Conservation (phyloP, 1,284 basidiomycete species). For the Erythrobasidium hasegawianum region DNA sequence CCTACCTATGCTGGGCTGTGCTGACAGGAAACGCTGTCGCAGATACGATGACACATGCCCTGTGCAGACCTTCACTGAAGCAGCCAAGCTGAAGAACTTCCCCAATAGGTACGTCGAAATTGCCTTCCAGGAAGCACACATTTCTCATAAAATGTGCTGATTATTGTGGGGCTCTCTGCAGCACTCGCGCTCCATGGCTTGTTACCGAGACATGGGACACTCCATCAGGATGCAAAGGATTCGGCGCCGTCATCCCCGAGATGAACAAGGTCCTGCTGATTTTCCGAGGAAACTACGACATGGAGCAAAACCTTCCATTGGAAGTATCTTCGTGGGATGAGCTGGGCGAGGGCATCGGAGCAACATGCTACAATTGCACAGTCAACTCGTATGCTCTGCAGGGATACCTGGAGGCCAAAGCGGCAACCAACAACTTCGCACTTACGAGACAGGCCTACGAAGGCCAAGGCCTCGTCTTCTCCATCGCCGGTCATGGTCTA, state of each 20-base stretch:
- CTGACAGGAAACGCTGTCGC: neutral
- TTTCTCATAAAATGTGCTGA: too few relatives aligned
- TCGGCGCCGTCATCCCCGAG: slow-evolving; percentile 29
- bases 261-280: slow-evolving; percentile 35
- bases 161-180: too few relatives aligned
- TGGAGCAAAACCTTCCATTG: slow-evolving; percentile 25
- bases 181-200: slow-evolving; percentile 15
- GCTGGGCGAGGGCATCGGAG: slow-evolving; percentile 29
- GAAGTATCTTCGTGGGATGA: slow-evolving; percentile 9
- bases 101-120: slow-evolving; percentile 12
- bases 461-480: slow-evolving; percentile 23
- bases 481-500: slow-evolving; percentile 28
- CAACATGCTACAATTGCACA: slow-evolving; percentile 27
- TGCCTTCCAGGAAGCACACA: too few relatives aligned
- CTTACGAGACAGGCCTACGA: slow-evolving; percentile 12
- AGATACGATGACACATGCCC: slow-evolving; percentile 21
- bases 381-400: slow-evolving; percentile 28
- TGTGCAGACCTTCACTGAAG: slow-evolving; percentile 36
- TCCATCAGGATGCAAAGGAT: slow-evolving; percentile 23
- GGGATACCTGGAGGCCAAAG: slow-evolving; percentile 33
- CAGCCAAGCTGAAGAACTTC: slow-evolving; percentile 30
- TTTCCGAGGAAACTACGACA: slow-evolving; percentile 32
- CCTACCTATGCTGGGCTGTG: neutral
- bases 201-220: slow-evolving; percentile 16
- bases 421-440: slow-evolving; percentile 34